A percentile compares a stretch with the other conserved stretches of the same genome.
phyloP scores from a whole-genome alignment of 2,329 filamentous ascomycete genomes.

The Zopfia rhizophila region DNA sequence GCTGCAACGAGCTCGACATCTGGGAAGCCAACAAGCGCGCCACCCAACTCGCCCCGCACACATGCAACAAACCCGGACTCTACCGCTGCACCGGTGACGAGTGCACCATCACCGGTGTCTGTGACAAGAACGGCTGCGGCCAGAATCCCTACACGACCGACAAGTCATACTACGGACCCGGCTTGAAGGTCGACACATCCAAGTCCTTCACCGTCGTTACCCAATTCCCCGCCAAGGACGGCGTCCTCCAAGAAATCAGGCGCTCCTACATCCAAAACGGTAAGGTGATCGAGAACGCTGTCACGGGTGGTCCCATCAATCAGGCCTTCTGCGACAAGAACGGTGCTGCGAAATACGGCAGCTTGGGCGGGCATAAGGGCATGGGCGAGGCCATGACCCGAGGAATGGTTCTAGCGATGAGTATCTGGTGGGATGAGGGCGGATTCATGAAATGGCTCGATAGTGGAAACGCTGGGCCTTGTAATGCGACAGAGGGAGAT shows the following conservation, averaged over 20 bases:
- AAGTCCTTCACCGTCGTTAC: conserved; percentile 73
- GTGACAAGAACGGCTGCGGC: conserved; percentile 49
- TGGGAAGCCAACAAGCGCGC: conserved; percentile 64
- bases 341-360: conserved; percentile 40
- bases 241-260: conserved; percentile 69
- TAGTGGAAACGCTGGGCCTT: conserved; percentile 62
- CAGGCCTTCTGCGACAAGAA: conserved; percentile 42
- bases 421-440: conserved; percentile 66
- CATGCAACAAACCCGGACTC: conserved; percentile 58
- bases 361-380: conserved; percentile 55
- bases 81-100: conserved; percentile 56
- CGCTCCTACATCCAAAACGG: conserved; percentile 74
- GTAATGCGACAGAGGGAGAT: conserved; percentile 63
- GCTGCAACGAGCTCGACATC: conserved; percentile 67
- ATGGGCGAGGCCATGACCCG: conserved; percentile 60
- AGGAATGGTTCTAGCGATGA: conserved; percentile 65
- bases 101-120: conserved; percentile 47
- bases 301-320: conserved; percentile 40
- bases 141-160: conserved; percentile 46
- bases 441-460: conserved; percentile 70
- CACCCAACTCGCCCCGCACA: conserved; percentile 60
- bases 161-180: conserved; percentile 40
- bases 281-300: conserved; percentile 66
- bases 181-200: conserved; percentile 65
- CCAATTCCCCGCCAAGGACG: conserved; percentile 70